These are phyloP conservation scores for Aquilaria sinensis DNA, from an alignment of 345 rosid species.

Conservation along the genomic window DNA sequence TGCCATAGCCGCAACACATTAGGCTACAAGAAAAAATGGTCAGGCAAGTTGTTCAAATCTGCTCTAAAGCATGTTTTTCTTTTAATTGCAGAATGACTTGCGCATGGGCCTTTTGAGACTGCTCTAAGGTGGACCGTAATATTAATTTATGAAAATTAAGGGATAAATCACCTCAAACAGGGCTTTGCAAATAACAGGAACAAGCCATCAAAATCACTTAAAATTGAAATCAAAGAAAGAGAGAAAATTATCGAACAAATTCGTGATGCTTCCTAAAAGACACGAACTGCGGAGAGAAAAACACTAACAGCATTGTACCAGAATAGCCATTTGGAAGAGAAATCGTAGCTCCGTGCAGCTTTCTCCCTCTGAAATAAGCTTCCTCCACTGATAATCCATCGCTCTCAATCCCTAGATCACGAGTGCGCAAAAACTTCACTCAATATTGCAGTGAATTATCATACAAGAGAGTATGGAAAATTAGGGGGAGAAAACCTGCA, in stretches of 20 bases:
- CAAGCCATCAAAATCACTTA: background rate
- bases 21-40: too few relatives aligned
- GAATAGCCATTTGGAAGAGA: conserved; percentile 62
- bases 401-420: conserved; percentile 38
- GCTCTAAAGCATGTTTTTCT: too few relatives aligned
- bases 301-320: conserved; percentile 29
- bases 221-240: background rate
- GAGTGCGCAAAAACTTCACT: background rate
- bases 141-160: too few relatives aligned
- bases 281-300: too few relatives aligned
- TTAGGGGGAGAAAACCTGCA: conserved; percentile 27
- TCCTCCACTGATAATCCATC: conserved; percentile 64
- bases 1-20: too few relatives aligned
- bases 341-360: conserved; percentile 60
- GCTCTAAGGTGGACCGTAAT: too few relatives aligned
- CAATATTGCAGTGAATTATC: background rate
- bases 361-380: conserved; percentile 88
- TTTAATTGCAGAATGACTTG: too few relatives aligned
- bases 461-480: background rate
- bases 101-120: too few relatives aligned
- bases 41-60: too few relatives aligned
- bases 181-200: background rate
- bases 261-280: background rate
- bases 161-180: too few relatives aligned
- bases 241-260: background rate